Conservation (phyloP, 2,329 filamentous ascomycete genomes). For the Sclerotinia subarctica region DNA sequence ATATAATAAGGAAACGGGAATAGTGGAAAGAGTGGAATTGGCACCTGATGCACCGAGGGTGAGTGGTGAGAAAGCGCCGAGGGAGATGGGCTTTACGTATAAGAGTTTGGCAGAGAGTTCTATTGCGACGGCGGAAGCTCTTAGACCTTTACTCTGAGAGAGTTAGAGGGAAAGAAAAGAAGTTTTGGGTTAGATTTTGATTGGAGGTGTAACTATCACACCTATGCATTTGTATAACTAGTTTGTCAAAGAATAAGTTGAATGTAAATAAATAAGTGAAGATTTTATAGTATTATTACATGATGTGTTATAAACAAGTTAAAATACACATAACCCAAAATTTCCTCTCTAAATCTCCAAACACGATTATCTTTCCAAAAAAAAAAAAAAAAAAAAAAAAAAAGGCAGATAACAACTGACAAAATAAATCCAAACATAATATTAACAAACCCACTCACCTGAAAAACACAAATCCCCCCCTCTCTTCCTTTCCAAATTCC, state of each 20-base stretch:
- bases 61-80: constrained; percentile 35
- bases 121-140: constrained; percentile 40
- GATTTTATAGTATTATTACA: too few relatives aligned
- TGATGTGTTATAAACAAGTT: too few relatives aligned
- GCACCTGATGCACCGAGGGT: constrained; percentile 27
- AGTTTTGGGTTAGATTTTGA: background rate
- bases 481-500: too few relatives aligned
- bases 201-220: too few relatives aligned
- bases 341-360: too few relatives aligned
- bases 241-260: background rate
- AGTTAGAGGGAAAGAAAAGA: background rate
- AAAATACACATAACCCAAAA: too few relatives aligned
- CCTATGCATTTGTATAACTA: background rate
- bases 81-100: constrained; percentile 34
- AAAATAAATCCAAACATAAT: too few relatives aligned
- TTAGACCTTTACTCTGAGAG: constrained; percentile 30
- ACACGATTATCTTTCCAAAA: too few relatives aligned
- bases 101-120: constrained; percentile 34
- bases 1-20: constrained; percentile 30
- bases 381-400: too few relatives aligned
- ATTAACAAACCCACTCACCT: too few relatives aligned
- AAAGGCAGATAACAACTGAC: too few relatives aligned
- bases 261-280: background rate
- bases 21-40: constrained; percentile 25
- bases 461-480: too few relatives aligned